Evolutionary conservation across 164 flowering plant genomes (phyloP).

Genomic region (Dillenia turbinata): DNA sequence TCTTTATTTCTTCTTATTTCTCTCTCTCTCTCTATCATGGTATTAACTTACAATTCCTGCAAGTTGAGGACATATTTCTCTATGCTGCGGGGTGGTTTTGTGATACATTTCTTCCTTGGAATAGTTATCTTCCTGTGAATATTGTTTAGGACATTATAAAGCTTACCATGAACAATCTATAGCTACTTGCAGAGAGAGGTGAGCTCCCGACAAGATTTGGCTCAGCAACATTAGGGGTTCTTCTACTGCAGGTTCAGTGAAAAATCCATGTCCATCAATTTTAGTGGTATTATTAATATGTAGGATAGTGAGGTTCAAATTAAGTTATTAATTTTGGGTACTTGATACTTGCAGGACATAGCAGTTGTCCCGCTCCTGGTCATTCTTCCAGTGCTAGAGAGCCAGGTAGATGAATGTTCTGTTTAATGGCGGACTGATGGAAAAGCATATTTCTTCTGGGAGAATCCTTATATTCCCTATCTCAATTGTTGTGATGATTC

Average conservation of each 20-base stretch:
- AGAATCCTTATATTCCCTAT: too few relatives aligned
- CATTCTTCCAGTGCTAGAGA: slow-evolving; percentile 93
- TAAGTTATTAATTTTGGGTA: slow-evolving; percentile 22
- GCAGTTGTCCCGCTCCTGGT: slow-evolving; percentile 98
- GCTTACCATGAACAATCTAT: slow-evolving; percentile 37
- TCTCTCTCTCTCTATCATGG: too few relatives aligned
- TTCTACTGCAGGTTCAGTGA: slow-evolving; percentile 73
- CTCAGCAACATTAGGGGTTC: slow-evolving; percentile 96
- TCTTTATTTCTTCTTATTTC: too few relatives aligned
- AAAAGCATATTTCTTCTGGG: not conserved
- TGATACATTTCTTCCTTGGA: too few relatives aligned
- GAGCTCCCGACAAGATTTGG: slow-evolving; percentile 98
- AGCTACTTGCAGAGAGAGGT: slow-evolving; percentile 99
- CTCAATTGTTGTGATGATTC: too few relatives aligned
- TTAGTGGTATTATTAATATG: slow-evolving; percentile 12
- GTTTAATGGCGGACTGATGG: not conserved
- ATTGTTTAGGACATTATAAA: not conserved
- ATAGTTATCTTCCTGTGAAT: too few relatives aligned
- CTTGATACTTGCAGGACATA: slow-evolving; percentile 79
- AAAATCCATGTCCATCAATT: slow-evolving; percentile 1
- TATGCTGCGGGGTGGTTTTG: too few relatives aligned
- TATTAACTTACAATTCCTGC: too few relatives aligned
- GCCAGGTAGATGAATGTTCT: slow-evolving; percentile 57
- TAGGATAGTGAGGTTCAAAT: slow-evolving; percentile 20
- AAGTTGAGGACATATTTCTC: too few relatives aligned